phyloP scores from a whole-genome alignment of 345 rosid species.

The Adansonia digitata region DNA sequence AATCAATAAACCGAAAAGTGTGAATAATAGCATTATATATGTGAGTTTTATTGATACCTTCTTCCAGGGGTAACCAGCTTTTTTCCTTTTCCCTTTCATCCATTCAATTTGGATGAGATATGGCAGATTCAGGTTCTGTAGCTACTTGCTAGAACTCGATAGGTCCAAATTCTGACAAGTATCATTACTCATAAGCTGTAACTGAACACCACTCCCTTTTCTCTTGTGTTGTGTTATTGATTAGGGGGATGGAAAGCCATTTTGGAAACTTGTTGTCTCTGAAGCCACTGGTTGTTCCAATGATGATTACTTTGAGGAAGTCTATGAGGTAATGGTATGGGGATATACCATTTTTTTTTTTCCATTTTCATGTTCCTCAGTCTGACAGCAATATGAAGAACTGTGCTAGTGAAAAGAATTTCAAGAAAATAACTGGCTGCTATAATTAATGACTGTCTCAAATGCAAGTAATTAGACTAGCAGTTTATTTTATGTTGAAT shows the following conservation, averaged over 20 bases:
- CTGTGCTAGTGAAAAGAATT: neutral
- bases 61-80: neutral
- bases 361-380: neutral
- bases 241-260: slow-evolving; percentile 93
- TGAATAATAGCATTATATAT: too few relatives aligned
- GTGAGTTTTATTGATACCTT: neutral
- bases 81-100: neutral
- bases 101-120: neutral
- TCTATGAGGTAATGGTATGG: slow-evolving; percentile 54
- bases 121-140: neutral
- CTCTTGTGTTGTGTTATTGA: slow-evolving; percentile 3
- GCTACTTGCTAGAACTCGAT: neutral
- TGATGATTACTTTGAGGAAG: slow-evolving; percentile 79
- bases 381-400: neutral
- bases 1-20: neutral
- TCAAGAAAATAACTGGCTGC: neutral
- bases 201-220: slow-evolving; percentile 2
- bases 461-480: neutral
- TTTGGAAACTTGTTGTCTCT: slow-evolving; percentile 72
- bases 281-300: slow-evolving; percentile 79
- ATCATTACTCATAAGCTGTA: neutral
- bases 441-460: neutral
- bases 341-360: neutral
- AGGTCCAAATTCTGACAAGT: neutral
- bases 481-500: slow-evolving; percentile 1